A percentile compares a stretch with the other conserved stretches of the same genome.
These are phyloP conservation scores for Auxenochlorella pyrenoidosa DNA, from an alignment of 139 green algal genomes.

Conservation along the genomic window DNA sequence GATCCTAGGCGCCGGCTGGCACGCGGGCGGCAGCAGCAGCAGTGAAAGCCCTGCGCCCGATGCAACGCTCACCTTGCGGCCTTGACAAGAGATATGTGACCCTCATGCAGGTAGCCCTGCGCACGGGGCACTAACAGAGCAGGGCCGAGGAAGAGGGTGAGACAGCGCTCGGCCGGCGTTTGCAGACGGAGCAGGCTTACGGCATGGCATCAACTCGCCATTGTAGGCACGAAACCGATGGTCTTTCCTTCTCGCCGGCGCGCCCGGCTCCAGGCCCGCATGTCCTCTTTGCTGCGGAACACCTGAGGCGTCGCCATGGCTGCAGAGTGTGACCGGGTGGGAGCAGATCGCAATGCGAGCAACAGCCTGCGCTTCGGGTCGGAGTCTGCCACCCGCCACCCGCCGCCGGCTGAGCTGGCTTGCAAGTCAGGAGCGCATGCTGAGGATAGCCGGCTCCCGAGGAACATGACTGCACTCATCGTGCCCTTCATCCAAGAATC, in stretches of 20 bases:
- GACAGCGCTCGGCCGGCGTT: not conserved
- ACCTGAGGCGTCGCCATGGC: conserved; percentile 38
- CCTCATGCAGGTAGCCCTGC: conserved; percentile 94
- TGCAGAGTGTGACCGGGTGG: not conserved
- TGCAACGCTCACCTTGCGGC: conserved; percentile 61
- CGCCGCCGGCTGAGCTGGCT: too few relatives aligned
- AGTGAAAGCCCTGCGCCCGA: not conserved
- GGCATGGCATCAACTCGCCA: conserved; percentile 67
- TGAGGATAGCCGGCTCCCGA: too few relatives aligned
- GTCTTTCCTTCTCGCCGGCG: conserved; percentile 65
- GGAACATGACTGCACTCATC: too few relatives aligned
- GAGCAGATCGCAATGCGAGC: not conserved
- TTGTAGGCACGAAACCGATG: conserved; percentile 96
- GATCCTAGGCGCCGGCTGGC: not conserved
- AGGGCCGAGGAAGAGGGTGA: not conserved
- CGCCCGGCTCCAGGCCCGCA: conserved; percentile 79
- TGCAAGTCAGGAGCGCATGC: too few relatives aligned
- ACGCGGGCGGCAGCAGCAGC: not conserved
- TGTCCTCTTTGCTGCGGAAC: conserved; percentile 62
- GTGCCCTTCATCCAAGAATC: too few relatives aligned
- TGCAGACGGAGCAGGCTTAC: too few relatives aligned
- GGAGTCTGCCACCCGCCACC: too few relatives aligned
- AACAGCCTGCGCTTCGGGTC: too few relatives aligned
- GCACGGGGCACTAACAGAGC: not conserved
- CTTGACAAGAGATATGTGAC: conserved; percentile 91